Base-by-base conservation (phyloP, 805 yeast genomes). In the Pichia paraexigua region DNA sequence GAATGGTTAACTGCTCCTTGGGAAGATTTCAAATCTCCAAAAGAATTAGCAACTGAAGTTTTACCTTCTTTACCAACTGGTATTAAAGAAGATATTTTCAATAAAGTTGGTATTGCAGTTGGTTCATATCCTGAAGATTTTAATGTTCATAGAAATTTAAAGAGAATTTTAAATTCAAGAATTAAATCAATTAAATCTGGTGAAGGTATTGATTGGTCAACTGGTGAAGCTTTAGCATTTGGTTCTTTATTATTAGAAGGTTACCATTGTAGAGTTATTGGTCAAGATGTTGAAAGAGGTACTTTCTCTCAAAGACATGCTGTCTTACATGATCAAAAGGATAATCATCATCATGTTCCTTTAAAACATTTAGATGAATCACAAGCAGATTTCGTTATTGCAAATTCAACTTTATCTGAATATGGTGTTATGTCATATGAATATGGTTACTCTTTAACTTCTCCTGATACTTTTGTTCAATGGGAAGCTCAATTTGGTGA, bases 401-500 rank as follows among this genome's bases (percentile, higher is more conserved):
- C 92, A 46, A 94, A 94, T 82, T 94, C 99, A 8, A 90, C 97
- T 13, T 79, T 94, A 64, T 91, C 97, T 43, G 99, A 94, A 76
- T 94, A 91, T 71, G 99, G 99, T 81, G 97, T 89, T 52, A 85
- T 94, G 92, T 98, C 99, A 62, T 94, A 88, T 70, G 99, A 94
- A 75, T 94, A 94, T 69, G 99, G 99, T 75, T 94, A 94, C 78
- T 92, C 98, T 9, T 78, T 94, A 72, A 88, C 97, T 55, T 87
- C 95, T 48, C 99, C 99, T 60, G 97, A 94, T 67, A 94, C 97
- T 50, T 80, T 88, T 53, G 97, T 92, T 48, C 85, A 86, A 76
- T 94, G 99, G 99, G 99, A 94, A 76, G 99, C 98, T 53, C 99
- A 94, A 77, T 94, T 94, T 63, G 99, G 99, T 81, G 99, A 94